Evolutionary conservation across 2,329 filamentous ascomycete genomes (phyloP), one percentile per base, ranked within the genome.

Genomic region (Chrysoporthe cubensis): DNA sequence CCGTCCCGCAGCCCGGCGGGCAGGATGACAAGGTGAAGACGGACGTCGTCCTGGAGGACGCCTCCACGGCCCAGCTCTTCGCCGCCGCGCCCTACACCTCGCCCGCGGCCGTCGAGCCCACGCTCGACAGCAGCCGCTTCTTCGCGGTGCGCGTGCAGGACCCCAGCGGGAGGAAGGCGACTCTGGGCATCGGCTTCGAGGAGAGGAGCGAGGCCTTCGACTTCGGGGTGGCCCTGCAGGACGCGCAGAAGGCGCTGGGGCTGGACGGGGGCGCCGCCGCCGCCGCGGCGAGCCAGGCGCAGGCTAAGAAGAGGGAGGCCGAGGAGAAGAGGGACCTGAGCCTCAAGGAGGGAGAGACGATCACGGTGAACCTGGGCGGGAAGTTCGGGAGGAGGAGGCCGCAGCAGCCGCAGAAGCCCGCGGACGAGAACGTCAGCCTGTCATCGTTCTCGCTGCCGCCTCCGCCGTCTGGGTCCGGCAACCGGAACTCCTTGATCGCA

Each of bases 301-400:
- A 75, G 18, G 79, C 78, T 68, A 76, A 76, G 16, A 74, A 75
- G n/a, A 78, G 78, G 69, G 78, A 79, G 69, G 79, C 79, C 54
- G 80, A 83, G 66, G 86, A 87, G 75, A 90, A 89, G 79, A 87
- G 86, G 72, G 93, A 97, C 75, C 94, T 93, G 75, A 94, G 91
- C 74, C 78, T 97, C 71, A 97, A 97, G 78, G 93, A 94, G 69
- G 93, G 93, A 13, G 91, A 97, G 84, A 97, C 91, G 21, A 96
- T 97, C 73, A 93, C 90, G 34, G 89, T 96, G 71, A 92, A 91
- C 76, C 84, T 96, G 63, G 88, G 87, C 4, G 87, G 88, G 61
- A 83, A 83, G 71, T 83, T 86, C 68, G 84, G 83, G 18, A 79
- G 84, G 72, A 83, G 87, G 72, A 67, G 67, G 57, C 71, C 66